A percentile compares a stretch with the other conserved stretches of the same genome.
Evolutionary conservation across 257 asterid genomes (phyloP).

Genomic region (Pogostemon cablin): DNA sequence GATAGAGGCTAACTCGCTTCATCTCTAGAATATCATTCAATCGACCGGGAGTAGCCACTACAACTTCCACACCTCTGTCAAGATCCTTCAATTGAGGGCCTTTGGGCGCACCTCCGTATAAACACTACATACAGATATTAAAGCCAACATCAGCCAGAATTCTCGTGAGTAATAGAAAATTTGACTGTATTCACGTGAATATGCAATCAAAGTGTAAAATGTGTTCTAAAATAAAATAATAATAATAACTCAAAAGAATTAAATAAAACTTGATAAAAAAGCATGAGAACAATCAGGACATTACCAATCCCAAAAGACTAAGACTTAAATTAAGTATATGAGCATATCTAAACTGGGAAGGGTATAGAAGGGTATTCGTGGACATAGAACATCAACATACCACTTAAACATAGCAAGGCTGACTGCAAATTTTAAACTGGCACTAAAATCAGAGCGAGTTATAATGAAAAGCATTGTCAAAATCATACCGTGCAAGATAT

Average conservation of each 20-base stretch:
- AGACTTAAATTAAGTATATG: neutral
- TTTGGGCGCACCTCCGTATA: conserved; percentile 85
- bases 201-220: conserved; percentile 14
- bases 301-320: neutral
- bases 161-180: conserved; percentile 12
- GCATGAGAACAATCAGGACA: conserved; percentile 1
- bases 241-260: neutral
- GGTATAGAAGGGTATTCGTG: neutral
- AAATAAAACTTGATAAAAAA: neutral
- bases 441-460: conserved; percentile 1
- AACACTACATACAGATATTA: conserved; percentile 51
- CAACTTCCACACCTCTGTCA: conserved; percentile 79
- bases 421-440: neutral
- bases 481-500: conserved; percentile 83
- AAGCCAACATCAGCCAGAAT: conserved; percentile 29
- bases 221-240: conserved; percentile 1
- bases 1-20: conserved; percentile 73
- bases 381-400: conserved; percentile 19
- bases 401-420: conserved; percentile 18
- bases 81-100: conserved; percentile 80
- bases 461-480: conserved; percentile 19
- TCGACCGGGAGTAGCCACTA: conserved; percentile 97
- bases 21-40: conserved; percentile 89
- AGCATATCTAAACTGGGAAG: conserved; percentile 3
- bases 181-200: conserved; percentile 13